Percentiles rank a stretch among this genome's conserved stretches.
phyloP scores from a whole-genome alignment of 306 rosid genomes.

The Cucumis melo region DNA sequence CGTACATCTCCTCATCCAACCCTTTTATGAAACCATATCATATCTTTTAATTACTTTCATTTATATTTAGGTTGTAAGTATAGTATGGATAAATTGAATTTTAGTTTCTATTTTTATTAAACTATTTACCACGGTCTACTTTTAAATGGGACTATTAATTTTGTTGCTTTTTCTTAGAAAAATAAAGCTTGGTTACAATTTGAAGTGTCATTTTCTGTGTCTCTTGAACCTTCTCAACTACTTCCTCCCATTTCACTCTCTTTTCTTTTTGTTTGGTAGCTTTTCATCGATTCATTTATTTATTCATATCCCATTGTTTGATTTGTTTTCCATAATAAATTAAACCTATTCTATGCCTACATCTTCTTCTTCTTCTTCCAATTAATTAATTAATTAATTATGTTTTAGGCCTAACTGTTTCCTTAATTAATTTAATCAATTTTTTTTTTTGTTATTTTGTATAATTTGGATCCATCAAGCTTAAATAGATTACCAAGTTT shows the following conservation, averaged over 20 bases:
- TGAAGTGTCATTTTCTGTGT: not conserved
- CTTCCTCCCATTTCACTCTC: not conserved
- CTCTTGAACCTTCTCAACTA: not conserved
- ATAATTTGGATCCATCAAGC: not conserved
- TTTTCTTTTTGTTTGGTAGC: not conserved
- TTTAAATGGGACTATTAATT: too few relatives aligned
- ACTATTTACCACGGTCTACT: too few relatives aligned
- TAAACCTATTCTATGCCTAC: not conserved
- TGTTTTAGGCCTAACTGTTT: not conserved
- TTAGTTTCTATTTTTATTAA: too few relatives aligned
- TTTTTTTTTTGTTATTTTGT: not conserved
- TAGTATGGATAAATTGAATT: too few relatives aligned
- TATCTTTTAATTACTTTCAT: too few relatives aligned
- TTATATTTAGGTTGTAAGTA: too few relatives aligned
- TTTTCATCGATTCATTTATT: not conserved
- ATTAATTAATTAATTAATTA: not conserved
- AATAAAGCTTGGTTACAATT: too few relatives aligned
- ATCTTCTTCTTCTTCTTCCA: not conserved
- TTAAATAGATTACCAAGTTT: not conserved
- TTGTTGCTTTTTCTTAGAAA: too few relatives aligned
- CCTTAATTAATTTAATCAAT: not conserved
- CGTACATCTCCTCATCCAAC: too few relatives aligned
- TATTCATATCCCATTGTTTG: not conserved
- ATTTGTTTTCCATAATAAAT: not conserved
- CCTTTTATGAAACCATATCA: accelerated